phyloP scores from a whole-genome alignment of 768 basidiomycete species.

The Cystofilobasidium bisporidii region DNA sequence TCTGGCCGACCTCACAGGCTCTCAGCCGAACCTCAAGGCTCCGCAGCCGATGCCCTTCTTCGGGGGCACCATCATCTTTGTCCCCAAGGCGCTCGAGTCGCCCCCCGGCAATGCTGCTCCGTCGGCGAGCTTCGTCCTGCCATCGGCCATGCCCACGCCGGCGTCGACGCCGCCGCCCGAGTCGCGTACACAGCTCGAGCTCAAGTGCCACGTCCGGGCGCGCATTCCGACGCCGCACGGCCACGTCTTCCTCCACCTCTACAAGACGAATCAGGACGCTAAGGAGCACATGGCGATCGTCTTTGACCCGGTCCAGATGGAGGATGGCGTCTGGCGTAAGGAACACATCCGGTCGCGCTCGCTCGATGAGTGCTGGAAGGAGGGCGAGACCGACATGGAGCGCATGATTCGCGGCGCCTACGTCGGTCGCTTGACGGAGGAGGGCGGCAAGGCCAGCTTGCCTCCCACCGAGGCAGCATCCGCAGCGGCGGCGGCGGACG shows the following conservation, averaged over 20 bases:
- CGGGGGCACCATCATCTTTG: conserved; percentile 26
- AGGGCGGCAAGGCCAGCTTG: conserved; percentile 14
- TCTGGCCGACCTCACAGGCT: background rate
- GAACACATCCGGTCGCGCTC: conserved; percentile 67
- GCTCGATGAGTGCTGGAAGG: conserved; percentile 74
- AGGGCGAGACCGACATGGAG: conserved; percentile 83
- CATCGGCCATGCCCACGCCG: conserved; percentile 4
- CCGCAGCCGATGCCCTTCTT: conserved; percentile 26
- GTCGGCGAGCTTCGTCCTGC: conserved; percentile 6
- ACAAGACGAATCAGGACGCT: conserved; percentile 72
- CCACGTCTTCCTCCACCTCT: conserved; percentile 82
- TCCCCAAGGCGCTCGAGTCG: background rate
- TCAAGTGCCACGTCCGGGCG: conserved; percentile 92
- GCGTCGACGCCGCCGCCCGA: background rate
- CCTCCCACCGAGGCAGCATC: background rate
- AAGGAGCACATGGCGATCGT: conserved; percentile 97
- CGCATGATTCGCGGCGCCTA: conserved; percentile 89
- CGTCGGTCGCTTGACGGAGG: conserved; percentile 55
- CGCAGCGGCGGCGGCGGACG: background rate
- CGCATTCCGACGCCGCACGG: conserved; percentile 95
- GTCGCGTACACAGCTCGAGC: conserved; percentile 2
- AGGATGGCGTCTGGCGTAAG: conserved; percentile 35
- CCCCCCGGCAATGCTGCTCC: background rate
- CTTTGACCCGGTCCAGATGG: conserved; percentile 76
- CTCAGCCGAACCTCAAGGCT: background rate